phyloP scores from a whole-genome alignment of 257 asterid species.

The Rauvolfia tetraphylla region DNA sequence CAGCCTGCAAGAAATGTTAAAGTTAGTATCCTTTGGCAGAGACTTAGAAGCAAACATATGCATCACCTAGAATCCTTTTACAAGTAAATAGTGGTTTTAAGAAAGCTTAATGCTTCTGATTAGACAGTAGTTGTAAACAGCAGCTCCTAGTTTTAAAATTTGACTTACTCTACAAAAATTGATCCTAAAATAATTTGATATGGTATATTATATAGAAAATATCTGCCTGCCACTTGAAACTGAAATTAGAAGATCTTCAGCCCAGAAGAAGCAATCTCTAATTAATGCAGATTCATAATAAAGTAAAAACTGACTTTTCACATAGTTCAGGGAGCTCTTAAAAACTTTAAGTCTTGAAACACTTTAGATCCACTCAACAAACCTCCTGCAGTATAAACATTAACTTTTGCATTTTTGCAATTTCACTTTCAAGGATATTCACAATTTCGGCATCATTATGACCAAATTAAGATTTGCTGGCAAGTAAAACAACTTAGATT shows the following conservation, averaged over 20 bases:
- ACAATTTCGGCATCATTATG: not conserved
- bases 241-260: not conserved
- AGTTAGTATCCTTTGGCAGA: constrained; percentile 1
- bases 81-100: not conserved
- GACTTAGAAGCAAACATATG: not conserved
- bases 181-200: not conserved
- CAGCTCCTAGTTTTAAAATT: not conserved
- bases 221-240: not conserved
- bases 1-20: constrained; percentile 21
- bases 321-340: not conserved
- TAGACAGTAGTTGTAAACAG: not conserved
- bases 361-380: not conserved
- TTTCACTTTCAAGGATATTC: not conserved
- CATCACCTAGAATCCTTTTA: not conserved
- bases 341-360: not conserved
- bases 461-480: not conserved
- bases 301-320: not conserved
- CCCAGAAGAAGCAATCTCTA: not conserved
- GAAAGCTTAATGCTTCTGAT: not conserved
- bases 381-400: too few species aligned
- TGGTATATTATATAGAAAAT: not conserved
- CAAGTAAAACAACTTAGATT: not conserved
- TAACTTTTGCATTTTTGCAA: not conserved
- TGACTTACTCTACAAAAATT: not conserved
- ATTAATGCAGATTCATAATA: not conserved